Evolutionary conservation across 805 yeast genomes (phyloP), one percentile per base, ranked within the genome.

Genomic region (Myxozyma neglecta): DNA sequence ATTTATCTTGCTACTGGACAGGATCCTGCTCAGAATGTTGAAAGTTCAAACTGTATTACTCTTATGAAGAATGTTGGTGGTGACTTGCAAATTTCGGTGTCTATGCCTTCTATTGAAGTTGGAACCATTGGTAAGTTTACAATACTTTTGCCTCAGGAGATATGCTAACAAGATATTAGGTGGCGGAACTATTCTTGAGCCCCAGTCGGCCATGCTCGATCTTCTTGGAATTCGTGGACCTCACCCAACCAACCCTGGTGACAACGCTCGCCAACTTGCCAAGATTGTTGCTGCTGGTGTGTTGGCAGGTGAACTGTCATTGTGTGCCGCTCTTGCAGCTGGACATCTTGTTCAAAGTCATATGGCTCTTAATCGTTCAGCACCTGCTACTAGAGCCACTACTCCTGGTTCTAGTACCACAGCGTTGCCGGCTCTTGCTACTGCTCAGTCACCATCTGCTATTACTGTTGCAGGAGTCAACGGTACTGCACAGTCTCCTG

Each of bases 11-110:
- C 99, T 4, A 84, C 96, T 61, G 99, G 99, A 60, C 99, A 94
- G 80, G 99, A 94, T 77, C 99, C 99, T n/a, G 99, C 99, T 1
- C 99, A 94, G 79, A 94, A 94, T 72, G 97, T 94, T 56, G 99
- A 93, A 79, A 87, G 96, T 63, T 90, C 97, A 37, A 93, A 92
- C 77, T 94, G 99, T 86, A 93, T 94, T 62, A 94, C 99, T 0
- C 80, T 94, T 68, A 92, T 94, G 96, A 86, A 87, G 71, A 90
- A 89, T 73, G 80, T 81, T 53, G 72, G 70, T 43, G 99, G 97
- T 13, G 89, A 90, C 71, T 81, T 94, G 72, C 87, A 85, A 69
- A 88, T 94, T 44, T 89, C 97, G 1, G 99, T 94, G n/a, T 90
- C 98, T 3, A 94, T 94, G 99, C 99, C 99, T 36, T 90, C 96